Percentiles rank a stretch among this genome's conserved stretches.
Evolutionary conservation across 225 moss, liverwort and hornwort genomes (phyloP).

Genomic region (Marchantia polymorpha): DNA sequence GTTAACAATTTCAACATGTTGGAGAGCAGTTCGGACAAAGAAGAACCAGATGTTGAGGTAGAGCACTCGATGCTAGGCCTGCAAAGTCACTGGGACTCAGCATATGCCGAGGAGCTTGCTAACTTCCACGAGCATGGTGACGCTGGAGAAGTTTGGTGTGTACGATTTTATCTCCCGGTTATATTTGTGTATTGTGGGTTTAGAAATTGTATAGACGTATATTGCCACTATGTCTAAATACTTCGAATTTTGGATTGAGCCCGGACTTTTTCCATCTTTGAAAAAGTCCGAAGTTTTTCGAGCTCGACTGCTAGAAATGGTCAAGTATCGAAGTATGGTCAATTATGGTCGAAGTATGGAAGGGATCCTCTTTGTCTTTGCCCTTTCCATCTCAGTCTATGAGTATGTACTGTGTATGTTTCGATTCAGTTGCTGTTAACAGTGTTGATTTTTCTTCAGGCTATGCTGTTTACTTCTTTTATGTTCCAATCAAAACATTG

Average conservation of each 20-base stretch:
- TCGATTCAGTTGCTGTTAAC: background rate
- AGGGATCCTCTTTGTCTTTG: no score
- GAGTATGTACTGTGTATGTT: background rate
- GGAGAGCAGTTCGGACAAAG: constrained; percentile 77
- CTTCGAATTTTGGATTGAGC: background rate
- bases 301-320: background rate
- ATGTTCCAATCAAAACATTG: background rate
- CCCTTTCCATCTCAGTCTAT: background rate
- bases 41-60: constrained; percentile 72
- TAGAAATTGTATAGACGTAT: no score
- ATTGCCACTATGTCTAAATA: no score
- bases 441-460: background rate
- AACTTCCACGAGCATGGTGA: constrained; percentile 92
- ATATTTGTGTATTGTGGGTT: no score
- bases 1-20: background rate
- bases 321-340: no score
- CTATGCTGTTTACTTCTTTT: background rate
- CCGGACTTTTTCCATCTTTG: background rate
- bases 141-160: constrained; percentile 82
- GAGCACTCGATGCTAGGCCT: constrained; percentile 77
- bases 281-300: background rate
- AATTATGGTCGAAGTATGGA: background rate
- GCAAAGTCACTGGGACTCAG: constrained; percentile 94
- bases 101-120: constrained; percentile 83
- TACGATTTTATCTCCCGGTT: background rate